Evolutionary conservation across 208 protist species (phyloP).

Genomic region (Strigomonas culicis): DNA sequence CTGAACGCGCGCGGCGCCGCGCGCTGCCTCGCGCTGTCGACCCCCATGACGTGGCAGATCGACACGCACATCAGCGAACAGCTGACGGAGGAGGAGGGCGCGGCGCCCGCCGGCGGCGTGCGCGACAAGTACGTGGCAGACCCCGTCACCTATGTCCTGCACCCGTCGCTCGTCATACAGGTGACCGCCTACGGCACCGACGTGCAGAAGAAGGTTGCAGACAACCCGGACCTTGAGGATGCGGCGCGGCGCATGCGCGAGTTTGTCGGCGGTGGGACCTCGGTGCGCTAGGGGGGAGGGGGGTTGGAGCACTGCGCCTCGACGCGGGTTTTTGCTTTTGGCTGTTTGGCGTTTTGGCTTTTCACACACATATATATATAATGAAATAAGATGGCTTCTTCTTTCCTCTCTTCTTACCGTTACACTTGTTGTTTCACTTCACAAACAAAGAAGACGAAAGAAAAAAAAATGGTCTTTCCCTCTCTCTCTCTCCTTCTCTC

Average conservation of each 20-base stretch:
- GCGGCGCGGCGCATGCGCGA: slow-evolving; percentile 86
- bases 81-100: slow-evolving; percentile 44
- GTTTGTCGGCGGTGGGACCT: slow-evolving; percentile 84
- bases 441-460: neutral
- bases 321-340: too few species aligned
- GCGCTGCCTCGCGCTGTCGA: slow-evolving; percentile 73
- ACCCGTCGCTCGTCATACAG: slow-evolving; percentile 86
- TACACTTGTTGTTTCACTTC: neutral
- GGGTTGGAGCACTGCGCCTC: too few species aligned
- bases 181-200: slow-evolving; percentile 85
- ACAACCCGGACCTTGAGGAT: slow-evolving; percentile 78
- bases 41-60: slow-evolving; percentile 90
- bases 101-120: too few species aligned
- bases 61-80: slow-evolving; percentile 87
- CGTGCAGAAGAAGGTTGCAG: slow-evolving; percentile 76
- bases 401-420: neutral
- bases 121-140: slow-evolving; percentile 83
- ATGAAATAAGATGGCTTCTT: neutral
- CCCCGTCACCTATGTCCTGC: slow-evolving; percentile 87
- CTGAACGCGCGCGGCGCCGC: slow-evolving; percentile 57
- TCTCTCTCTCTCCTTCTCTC: slow-evolving; percentile 11
- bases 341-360: too few species aligned
- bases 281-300: slow-evolving; percentile 61
- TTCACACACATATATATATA: too few species aligned
- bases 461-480: neutral